These are phyloP conservation scores for Davidsoniella australis DNA, from an alignment of 2,329 filamentous ascomycete genomes.

Conservation along the genomic window DNA sequence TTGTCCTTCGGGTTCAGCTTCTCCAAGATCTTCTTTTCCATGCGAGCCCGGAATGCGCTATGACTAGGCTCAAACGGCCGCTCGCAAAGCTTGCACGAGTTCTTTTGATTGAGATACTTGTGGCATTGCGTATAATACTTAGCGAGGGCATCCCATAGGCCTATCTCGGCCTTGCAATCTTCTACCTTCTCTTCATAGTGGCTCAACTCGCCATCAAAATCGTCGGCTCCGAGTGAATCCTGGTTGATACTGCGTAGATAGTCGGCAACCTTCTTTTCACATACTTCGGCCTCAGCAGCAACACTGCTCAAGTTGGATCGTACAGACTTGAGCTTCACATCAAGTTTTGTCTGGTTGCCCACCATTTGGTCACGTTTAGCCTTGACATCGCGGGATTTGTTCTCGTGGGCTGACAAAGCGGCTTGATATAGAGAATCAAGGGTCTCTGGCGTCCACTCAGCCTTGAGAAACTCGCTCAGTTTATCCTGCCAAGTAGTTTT, in stretches of 20 bases:
- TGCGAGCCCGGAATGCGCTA: conserved; percentile 38
- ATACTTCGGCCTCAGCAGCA: conserved; percentile 41
- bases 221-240: conserved; percentile 29
- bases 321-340: conserved; percentile 51
- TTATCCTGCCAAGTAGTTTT: conserved; percentile 55
- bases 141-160: conserved; percentile 50
- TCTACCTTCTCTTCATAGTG: conserved; percentile 40
- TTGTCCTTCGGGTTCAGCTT: conserved; percentile 45
- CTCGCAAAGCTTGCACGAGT: conserved; percentile 61
- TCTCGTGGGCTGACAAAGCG: conserved; percentile 38
- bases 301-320: conserved; percentile 49
- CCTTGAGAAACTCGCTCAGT: conserved; percentile 46
- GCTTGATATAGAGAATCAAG: conserved; percentile 56
- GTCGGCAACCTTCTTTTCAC: conserved; percentile 37
- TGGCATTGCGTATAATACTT: conserved; percentile 57
- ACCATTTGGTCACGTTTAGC: conserved; percentile 51
- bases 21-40: conserved; percentile 50
- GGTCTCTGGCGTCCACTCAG: conserved; percentile 49
- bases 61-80: conserved; percentile 47
- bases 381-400: conserved; percentile 45
- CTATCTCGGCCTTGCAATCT: conserved; percentile 46
- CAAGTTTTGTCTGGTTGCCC: conserved; percentile 59
- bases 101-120: conserved; percentile 45
- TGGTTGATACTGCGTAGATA: conserved; percentile 30
- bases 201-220: conserved; percentile 34